phyloP scores from a whole-genome alignment of 176 grass and related monocot species.

The Hordeum marinum region DNA sequence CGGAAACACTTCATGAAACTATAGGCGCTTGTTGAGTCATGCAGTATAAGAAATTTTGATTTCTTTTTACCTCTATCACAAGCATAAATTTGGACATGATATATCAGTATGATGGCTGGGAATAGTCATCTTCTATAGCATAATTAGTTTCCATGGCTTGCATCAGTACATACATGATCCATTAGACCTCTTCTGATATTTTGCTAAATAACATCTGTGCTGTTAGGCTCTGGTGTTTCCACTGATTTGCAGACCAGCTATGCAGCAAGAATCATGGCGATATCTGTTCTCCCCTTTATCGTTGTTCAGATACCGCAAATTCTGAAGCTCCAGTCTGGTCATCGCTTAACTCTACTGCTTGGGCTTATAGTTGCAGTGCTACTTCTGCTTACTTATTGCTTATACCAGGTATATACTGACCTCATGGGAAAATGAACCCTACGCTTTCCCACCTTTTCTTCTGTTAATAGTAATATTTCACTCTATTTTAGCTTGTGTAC shows the following conservation, averaged over 20 bases:
- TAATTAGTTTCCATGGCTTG: neutral
- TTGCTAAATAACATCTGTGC: neutral
- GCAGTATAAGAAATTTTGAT: neutral
- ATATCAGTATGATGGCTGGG: neutral
- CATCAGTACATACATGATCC: neutral
- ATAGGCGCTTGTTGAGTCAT: neutral
- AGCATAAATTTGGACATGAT: neutral
- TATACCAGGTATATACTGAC: conserved; percentile 75
- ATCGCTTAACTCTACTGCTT: conserved; percentile 52
- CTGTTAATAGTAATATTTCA: neutral
- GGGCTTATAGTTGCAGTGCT: conserved; percentile 52
- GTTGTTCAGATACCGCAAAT: conserved; percentile 77
- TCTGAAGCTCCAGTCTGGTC: conserved; percentile 67
- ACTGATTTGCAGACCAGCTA: conserved; percentile 77
- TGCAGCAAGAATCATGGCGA: conserved; percentile 77
- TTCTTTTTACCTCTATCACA: neutral
- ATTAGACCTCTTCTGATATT: neutral
- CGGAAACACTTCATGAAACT: too few relatives aligned
- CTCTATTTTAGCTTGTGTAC: neutral
- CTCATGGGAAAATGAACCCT: neutral
- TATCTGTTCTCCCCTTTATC: conserved; percentile 88
- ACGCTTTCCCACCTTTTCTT: neutral
- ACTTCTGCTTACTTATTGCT: conserved; percentile 71
- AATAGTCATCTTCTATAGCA: neutral
- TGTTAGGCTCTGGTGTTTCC: conserved; percentile 72